Evolutionary conservation across 73 alveolate genomes (phyloP), one percentile per base, ranked within the genome.

Genomic region (Urostyla sp.): DNA sequence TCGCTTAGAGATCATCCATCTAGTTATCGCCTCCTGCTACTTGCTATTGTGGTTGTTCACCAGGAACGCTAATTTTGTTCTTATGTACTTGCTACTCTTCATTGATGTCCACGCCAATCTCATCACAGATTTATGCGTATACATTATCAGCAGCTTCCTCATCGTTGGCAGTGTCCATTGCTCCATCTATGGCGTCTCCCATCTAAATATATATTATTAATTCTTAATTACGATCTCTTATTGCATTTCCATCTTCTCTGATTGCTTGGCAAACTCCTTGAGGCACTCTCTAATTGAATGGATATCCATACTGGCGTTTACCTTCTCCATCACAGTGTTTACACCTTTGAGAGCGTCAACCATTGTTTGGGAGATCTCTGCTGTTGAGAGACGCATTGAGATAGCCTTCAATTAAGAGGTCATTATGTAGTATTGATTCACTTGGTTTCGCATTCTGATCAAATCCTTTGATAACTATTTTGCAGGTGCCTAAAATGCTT

Each of bases 121-220:
- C 91, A 36, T 56, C 79, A 32, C 80, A 73, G 3, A 82, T 80
- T 46, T 82, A 50, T 10, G 75, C 21, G 43, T 67, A 81, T 6
- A 82, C 58, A 8, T 74, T 51, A 28, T 82, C 91, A 20, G 78
- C 77, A 15, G 77, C 97, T 24, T 82, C 95, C 38, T 38, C 87
- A 59, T 91, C 94, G 10, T 69, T 94, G 53, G 50, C 91, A n/a
- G 37, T 46, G 43, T 91, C 95, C 53, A 84, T 72, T 1, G 85
- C 95, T 54, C 78, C 69, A 72, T 91, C 97, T 15, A 91, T 82
- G 31, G 89, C 97, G 56, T 91, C 97, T 28, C 90, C 87, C 93
- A 91, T 91, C 87, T 54, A 50, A 11, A 72, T 90, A 32, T 58
- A 44, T 16, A 20, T 67, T 57, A 87, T 84, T 16, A 40, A 15